Conservation (phyloP, 306 rosid genomes). For the Comarum palustre region DNA sequence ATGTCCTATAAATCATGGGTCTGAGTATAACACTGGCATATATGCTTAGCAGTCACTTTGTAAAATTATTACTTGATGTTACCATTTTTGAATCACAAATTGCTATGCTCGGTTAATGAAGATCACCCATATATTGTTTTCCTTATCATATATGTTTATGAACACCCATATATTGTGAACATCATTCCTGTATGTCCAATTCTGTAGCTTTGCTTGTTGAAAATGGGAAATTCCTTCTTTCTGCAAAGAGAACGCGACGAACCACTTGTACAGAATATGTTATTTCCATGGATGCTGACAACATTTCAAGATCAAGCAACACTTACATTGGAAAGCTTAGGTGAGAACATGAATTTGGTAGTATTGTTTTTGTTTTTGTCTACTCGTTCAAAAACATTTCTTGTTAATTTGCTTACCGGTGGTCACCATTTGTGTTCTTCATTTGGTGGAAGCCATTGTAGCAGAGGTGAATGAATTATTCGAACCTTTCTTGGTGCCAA, state of each 20-base stretch:
- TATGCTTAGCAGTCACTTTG: not conserved
- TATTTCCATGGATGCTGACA: conserved; percentile 86
- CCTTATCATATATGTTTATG: not conserved
- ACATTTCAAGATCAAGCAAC: conserved; percentile 79
- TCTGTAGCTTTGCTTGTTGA: conserved; percentile 75
- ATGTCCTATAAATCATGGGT: not conserved
- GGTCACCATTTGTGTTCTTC: not conserved
- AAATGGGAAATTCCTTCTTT: conserved; percentile 87
- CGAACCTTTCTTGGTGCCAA: not conserved
- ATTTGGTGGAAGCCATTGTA: conserved; percentile 1
- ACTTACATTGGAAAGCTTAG: conserved; percentile 86
- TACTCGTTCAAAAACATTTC: not conserved
- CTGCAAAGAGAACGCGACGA: conserved; percentile 82
- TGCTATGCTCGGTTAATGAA: not conserved
- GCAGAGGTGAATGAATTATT: not conserved
- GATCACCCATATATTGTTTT: not conserved
- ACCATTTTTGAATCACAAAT: not conserved
- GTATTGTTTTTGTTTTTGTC: not conserved
- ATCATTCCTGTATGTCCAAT: not conserved
- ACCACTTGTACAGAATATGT: conserved; percentile 91
- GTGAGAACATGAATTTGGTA: conserved; percentile 26
- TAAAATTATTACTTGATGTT: not conserved
- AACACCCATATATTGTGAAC: not conserved
- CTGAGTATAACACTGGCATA: not conserved
- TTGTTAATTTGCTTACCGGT: not conserved